Evolutionary conservation across 106 monocot genomes (phyloP), one percentile per base, ranked within the genome.

Genomic region (Platanthera guangdongensis): DNA sequence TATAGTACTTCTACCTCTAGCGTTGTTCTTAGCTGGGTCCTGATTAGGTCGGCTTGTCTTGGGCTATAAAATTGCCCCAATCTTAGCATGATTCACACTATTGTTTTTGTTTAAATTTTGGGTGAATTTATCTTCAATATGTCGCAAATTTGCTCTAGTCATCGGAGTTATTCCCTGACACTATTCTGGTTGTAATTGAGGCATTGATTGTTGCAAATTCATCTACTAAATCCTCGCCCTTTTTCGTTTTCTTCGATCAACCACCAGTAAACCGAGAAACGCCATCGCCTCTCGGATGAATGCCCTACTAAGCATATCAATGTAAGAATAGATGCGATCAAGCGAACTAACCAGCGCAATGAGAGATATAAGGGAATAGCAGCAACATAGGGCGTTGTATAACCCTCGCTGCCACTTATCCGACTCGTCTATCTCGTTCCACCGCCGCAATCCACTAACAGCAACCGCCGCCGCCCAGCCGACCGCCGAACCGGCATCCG

Each of bases 361-460:
- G 16, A 72, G 16, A 72, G 72, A 72, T 6, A 18, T 49, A 21
- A 72, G 13, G 50, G 47, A 50, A 15, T 49, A 72, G 21, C 72
- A 72, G 32, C 47, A 14, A 15, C 72, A 72, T 5, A 72, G 72
- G 8, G 50, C 32, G 49, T 72, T 19, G 50, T 72, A 72, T 21
- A 72, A 72, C 47, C 72, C 47, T 50, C 50, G 72, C 72, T 72
- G 72, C 72, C 72, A 72, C 7, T 72, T 18, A 48, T 50, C 72
- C 50, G 72, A 72, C 50, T 72, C 49, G 18, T 72, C 12, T 4
- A 72, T 72, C 72, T 72, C 72, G 16, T 72, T 72, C 72, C 72
- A 72, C 72, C 72, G 19, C 50, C n/a, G 49, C 3, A 72, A 46
- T 10, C 51, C 51, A 22, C 7, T 21, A 4, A 21, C 72, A 51